A percentile compares a stretch with the other conserved stretches of the same genome.
Evolutionary conservation across 176 grass and related monocot genomes (phyloP).

Genomic region (Eremochloa ophiuroides): DNA sequence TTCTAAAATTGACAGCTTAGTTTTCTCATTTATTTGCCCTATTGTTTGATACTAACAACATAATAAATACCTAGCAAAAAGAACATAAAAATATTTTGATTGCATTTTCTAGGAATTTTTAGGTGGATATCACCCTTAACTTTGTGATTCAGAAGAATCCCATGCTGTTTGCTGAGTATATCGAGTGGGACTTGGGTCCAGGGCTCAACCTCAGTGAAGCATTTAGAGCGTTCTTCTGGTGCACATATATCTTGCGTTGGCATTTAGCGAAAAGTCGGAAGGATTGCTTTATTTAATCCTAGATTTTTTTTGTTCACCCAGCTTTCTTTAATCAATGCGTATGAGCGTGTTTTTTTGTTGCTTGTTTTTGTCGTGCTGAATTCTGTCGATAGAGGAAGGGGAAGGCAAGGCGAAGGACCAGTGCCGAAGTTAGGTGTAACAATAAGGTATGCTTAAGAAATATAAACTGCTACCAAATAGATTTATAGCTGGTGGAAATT

Average conservation of each 20-base stretch:
- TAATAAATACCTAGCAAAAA: neutral
- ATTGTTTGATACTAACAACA: neutral
- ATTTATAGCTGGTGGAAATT: neutral
- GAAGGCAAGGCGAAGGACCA: too few species aligned
- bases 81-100: neutral
- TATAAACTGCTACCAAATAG: neutral
- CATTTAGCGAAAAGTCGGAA: neutral
- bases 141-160: neutral
- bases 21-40: neutral
- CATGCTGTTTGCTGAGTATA: neutral
- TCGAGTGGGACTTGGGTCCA: neutral
- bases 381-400: too few species aligned
- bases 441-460: too few species aligned
- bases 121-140: neutral
- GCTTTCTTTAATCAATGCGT: too few species aligned
- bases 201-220: neutral
- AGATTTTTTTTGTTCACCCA: too few species aligned
- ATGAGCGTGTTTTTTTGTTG: too few species aligned
- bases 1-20: too few species aligned
- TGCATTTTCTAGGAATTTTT: neutral
- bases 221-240: neutral
- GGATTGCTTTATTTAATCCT: too few species aligned
- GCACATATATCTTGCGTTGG: neutral
- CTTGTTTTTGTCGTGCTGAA: too few species aligned
- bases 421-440: too few species aligned